Evolutionary conservation across 1,284 basidiomycete genomes (phyloP).

Genomic region (Ceratobasidium sp.): DNA sequence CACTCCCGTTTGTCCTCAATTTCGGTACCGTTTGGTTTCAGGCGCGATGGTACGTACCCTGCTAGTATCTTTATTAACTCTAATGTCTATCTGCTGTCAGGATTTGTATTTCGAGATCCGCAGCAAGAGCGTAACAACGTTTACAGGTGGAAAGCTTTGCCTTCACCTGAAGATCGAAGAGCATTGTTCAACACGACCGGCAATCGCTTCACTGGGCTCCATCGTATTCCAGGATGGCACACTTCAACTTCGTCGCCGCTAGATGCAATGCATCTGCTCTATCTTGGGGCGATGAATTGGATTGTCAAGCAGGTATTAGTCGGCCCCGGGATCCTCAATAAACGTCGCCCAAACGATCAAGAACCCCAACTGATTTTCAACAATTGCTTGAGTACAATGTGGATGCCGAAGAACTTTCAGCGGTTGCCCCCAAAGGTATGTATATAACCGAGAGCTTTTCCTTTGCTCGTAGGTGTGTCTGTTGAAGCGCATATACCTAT

Average conservation of each 20-base stretch:
- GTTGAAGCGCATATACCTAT: background rate
- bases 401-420: slow-evolving; percentile 14
- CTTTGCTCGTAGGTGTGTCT: no score
- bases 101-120: background rate
- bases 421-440: slow-evolving; percentile 23
- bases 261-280: slow-evolving; percentile 39
- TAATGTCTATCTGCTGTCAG: background rate
- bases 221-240: slow-evolving; percentile 30
- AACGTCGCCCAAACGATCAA: background rate
- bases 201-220: slow-evolving; percentile 12
- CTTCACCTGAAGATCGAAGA: background rate
- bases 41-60: background rate
- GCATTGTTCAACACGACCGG: slow-evolving; percentile 13
- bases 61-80: no score
- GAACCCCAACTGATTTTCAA: slow-evolving; percentile 3
- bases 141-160: slow-evolving; percentile 1
- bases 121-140: slow-evolving; percentile 6
- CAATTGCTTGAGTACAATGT: slow-evolving; percentile 4
- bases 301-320: slow-evolving; percentile 28
- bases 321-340: background rate
- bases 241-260: background rate
- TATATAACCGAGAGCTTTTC: background rate
- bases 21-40: slow-evolving; percentile 1
- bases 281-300: slow-evolving; percentile 38
- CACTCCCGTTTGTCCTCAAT: background rate